Evolutionary conservation across 768 basidiomycete genomes (phyloP), one percentile per base, ranked within the genome.

Genomic region (Hortiboletus flavorubellus): DNA sequence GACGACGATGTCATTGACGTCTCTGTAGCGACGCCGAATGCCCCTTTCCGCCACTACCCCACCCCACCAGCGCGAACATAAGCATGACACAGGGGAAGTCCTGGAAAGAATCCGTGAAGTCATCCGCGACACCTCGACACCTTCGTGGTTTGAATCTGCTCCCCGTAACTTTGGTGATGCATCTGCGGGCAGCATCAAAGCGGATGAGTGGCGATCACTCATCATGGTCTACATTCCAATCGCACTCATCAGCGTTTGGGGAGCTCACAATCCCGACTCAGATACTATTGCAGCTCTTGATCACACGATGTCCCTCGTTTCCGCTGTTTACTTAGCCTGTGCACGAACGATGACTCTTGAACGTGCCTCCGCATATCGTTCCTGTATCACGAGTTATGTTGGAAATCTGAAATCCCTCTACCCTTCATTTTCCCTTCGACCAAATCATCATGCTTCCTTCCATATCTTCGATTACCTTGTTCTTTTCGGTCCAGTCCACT

Each of bases 401-500:
- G 11, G 69, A 60, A 60, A 56, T 0, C 49, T 75, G 0, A 37
- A 49, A 9, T 0, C 2, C 0, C 2, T 66, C n/a, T 63, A 65
- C 26, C 68, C 73, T 3, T 5, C 14, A 8, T 40, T 38, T 9
- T 29, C 8, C 15, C 18, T 39, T 6, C 55, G 35, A 14, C 65
- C 70, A 5, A 75, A 73, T 40, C 59, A 71, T 21, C 75, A 75
- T 50, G 53, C 67, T 2, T 52, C 73, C 2, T 50, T 72, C 23
- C 73, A 69, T 29, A 55, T 74, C 0, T 64, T 61, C 8, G 59
- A 75, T 16, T 76, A 75, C 37, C 55, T 76, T 0, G 7, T 60
- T 0, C 56, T 69, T 1, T 76, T 75, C 54, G 72, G 76, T 4
- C 78, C 78, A 35, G 66, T 72, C 0, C 65, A 71, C 46, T 68